Evolutionary conservation across 257 asterid genomes (phyloP).

Genomic region (Penstemon eatonii): DNA sequence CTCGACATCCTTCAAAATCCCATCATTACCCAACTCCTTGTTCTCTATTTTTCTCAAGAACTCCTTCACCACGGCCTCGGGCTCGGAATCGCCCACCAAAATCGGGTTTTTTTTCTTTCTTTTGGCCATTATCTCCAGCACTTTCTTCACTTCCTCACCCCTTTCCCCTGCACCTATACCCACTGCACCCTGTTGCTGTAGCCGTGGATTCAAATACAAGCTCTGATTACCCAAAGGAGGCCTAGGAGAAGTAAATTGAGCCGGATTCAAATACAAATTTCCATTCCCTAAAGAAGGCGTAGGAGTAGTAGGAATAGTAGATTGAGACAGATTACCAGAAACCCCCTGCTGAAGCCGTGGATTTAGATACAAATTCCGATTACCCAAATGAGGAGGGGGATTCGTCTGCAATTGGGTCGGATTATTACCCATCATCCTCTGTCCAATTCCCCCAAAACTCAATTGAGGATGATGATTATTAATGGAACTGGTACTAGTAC

Average conservation of each 20-base stretch:
- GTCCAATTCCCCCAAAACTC: constrained; percentile 44
- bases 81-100: constrained; percentile 79
- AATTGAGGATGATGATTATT: constrained; percentile 29
- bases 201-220: constrained; percentile 26
- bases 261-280: constrained; percentile 30
- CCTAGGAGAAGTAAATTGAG: constrained; percentile 3
- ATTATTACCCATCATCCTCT: background rate
- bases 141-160: constrained; percentile 61
- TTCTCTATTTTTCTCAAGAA: constrained; percentile 52
- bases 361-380: constrained; percentile 61
- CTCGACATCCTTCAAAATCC: constrained; percentile 45
- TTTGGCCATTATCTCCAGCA: constrained; percentile 63
- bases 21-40: constrained; percentile 41
- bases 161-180: constrained; percentile 8
- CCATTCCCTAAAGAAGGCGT: constrained; percentile 24
- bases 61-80: constrained; percentile 69
- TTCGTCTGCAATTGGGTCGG: too few species aligned
- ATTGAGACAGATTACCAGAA: background rate
- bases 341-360: constrained; percentile 48
- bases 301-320: constrained; percentile 25
- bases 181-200: constrained; percentile 16
- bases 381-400: constrained; percentile 7
- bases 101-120: constrained; percentile 78
- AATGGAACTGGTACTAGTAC: constrained; percentile 2
- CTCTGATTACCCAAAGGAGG: constrained; percentile 17